A percentile compares a stretch with the other conserved stretches of the same genome.
phyloP scores from a whole-genome alignment of 805 yeast species.

The Nakazawaea peltata region DNA sequence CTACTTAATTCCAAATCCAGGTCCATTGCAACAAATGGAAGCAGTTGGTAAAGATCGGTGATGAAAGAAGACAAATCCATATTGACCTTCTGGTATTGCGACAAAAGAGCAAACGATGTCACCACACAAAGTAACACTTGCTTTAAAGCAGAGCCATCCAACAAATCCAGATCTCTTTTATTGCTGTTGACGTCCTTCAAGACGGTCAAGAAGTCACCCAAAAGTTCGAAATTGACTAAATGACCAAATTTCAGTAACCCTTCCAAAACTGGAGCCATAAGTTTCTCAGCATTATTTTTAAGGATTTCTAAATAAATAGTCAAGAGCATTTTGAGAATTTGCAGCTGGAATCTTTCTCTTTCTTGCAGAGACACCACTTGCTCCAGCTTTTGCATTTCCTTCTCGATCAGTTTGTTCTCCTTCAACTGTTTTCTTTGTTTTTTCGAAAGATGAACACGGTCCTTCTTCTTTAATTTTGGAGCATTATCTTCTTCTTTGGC shows the following conservation, averaged over 20 bases:
- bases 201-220: slow-evolving; percentile 90
- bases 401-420: slow-evolving; percentile 80
- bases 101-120: slow-evolving; percentile 81
- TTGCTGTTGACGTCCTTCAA: slow-evolving; percentile 78
- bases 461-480: slow-evolving; percentile 67
- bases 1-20: slow-evolving; percentile 82
- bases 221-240: slow-evolving; percentile 83
- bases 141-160: slow-evolving; percentile 46
- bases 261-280: slow-evolving; percentile 84
- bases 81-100: slow-evolving; percentile 60
- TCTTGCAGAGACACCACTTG: slow-evolving; percentile 81
- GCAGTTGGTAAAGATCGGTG: slow-evolving; percentile 59
- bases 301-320: slow-evolving; percentile 72
- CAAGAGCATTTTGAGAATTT: slow-evolving; percentile 66
- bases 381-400: slow-evolving; percentile 83
- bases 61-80: slow-evolving; percentile 80
- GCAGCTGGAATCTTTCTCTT: slow-evolving; percentile 78
- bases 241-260: slow-evolving; percentile 88
- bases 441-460: slow-evolving; percentile 85
- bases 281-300: slow-evolving; percentile 48
- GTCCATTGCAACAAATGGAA: slow-evolving; percentile 66
- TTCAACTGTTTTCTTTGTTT: slow-evolving; percentile 82
- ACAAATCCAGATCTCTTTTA: slow-evolving; percentile 35
- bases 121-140: slow-evolving; percentile 76
- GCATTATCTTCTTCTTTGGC: slow-evolving; percentile 35